Base-by-base conservation (phyloP, 805 yeast species). In the Candida morakotiae region DNA sequence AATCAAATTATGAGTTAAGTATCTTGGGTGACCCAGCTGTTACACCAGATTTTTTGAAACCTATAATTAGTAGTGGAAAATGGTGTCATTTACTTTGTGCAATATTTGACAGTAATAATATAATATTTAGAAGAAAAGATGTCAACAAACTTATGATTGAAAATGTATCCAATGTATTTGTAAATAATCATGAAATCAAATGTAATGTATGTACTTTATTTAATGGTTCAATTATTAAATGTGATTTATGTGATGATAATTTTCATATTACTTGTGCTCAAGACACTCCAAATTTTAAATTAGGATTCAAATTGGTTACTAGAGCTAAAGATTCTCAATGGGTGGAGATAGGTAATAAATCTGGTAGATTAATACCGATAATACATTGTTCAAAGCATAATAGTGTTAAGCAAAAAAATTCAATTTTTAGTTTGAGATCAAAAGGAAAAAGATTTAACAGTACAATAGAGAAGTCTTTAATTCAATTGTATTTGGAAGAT, bases 1-100 rank as follows among this genome's bases (percentile, higher is more conserved):
- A 77, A 32, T 50, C 62, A 14, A 73, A 74, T 45, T 62, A 66
- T 43, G 79, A 69, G 42, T 53, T 66, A 10, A 63, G 73, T 2
- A 62, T 69, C 15, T 50, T 57, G 15, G 77, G 79, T 1, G 55
- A 58, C 6, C 53, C 58, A 2, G 35, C 46, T 28, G 69, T 70
- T 1, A 58, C 58, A 21, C 80, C 85, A 0, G 89, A 83, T 47
- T 85, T 79, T 21, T 55, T 87, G 47, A 83, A 84, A 49, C 69
- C 87, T n/a, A 78, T 93, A 0, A 46, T 52, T 3, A 74, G 69
- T 38, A 45, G 64, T 0, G 85, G 85, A 1, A 67, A 70, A 40
- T 88, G 96, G 96, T 78, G 80, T 23, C 96, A 88, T 62, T 61
- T 82, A 2, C 43, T 75, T 2, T 88, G 97, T 59, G 81, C 89